A percentile compares a stretch with the other conserved stretches of the same genome.
Evolutionary conservation across 495 filamentous ascomycete genomes (phyloP).

Genomic region (Hypoxylon lienhwacheense): DNA sequence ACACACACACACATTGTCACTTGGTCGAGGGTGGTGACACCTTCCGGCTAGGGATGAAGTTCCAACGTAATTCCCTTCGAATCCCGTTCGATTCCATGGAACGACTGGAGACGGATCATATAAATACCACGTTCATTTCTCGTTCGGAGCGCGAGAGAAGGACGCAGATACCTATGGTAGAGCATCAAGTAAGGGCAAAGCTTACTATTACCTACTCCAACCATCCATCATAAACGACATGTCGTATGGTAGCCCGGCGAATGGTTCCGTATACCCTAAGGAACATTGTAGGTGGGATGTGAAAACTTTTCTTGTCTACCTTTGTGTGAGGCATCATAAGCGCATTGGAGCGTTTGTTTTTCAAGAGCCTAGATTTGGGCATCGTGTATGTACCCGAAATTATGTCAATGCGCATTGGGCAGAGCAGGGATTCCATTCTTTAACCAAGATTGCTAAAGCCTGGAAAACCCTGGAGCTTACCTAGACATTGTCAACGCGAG

Average conservation of each 20-base stretch:
- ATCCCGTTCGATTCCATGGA: constrained; percentile 45
- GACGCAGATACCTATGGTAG: too few relatives aligned
- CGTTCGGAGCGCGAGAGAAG: too few relatives aligned
- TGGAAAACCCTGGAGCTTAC: too few relatives aligned
- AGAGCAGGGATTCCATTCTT: not conserved
- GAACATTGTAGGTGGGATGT: constrained; percentile 38
- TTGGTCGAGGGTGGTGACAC: constrained; percentile 44
- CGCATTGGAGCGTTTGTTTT: constrained; percentile 39
- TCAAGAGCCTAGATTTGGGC: constrained; percentile 52
- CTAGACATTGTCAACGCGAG: too few relatives aligned
- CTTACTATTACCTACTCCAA: constrained; percentile 37
- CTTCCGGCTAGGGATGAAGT: constrained; percentile 39
- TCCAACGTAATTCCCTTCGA: constrained; percentile 40
- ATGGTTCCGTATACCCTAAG: constrained; percentile 53
- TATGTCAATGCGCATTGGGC: constrained; percentile 6
- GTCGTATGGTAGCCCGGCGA: constrained; percentile 47
- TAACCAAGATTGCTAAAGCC: not conserved
- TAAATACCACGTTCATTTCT: constrained; percentile 11
- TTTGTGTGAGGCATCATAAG: constrained; percentile 19
- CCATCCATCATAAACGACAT: constrained; percentile 37
- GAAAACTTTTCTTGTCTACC: constrained; percentile 22
- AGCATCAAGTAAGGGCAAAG: too few relatives aligned
- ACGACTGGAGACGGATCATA: constrained; percentile 31
- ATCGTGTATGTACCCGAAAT: constrained; percentile 16
- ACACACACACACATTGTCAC: too few relatives aligned